phyloP scores from a whole-genome alignment of 768 basidiomycete species.

The Agrocybe pediades region DNA sequence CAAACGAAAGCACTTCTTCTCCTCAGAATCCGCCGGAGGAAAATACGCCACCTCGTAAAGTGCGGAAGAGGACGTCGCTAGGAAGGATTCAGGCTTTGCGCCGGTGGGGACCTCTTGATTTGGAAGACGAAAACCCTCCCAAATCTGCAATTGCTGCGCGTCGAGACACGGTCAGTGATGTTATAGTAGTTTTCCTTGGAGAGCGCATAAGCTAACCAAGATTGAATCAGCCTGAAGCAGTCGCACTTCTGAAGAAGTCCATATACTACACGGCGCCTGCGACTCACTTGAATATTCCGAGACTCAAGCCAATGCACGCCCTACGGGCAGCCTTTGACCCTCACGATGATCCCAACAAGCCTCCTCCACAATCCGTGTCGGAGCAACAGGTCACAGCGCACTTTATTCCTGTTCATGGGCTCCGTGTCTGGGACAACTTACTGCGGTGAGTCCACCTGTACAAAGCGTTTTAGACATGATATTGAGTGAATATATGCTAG shows the following conservation, averaged over 20 bases:
- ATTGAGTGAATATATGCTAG: constrained; percentile 24
- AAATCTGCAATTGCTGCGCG: constrained; percentile 72
- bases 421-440: constrained; percentile 56
- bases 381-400: constrained; percentile 49
- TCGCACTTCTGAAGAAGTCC: constrained; percentile 56
- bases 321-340: constrained; percentile 52
- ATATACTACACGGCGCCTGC: constrained; percentile 57
- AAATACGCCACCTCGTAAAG: background rate
- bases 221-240: constrained; percentile 45
- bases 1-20: background rate
- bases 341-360: constrained; percentile 45
- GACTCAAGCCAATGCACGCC: constrained; percentile 43
- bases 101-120: constrained; percentile 57
- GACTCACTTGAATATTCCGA: constrained; percentile 55
- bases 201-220: background rate
- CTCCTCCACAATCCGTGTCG: constrained; percentile 56
- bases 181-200: background rate
- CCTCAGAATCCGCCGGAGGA: background rate
- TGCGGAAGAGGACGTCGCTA: constrained; percentile 13
- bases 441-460: constrained; percentile 39
- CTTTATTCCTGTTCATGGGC: constrained; percentile 50
- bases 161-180: constrained; percentile 57
- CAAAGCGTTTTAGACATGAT: background rate
- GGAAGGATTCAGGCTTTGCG: constrained; percentile 40
- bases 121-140: constrained; percentile 70